Evolutionary conservation across 495 filamentous ascomycete genomes (phyloP).

Genomic region (Hyaloscypha finlandica): DNA sequence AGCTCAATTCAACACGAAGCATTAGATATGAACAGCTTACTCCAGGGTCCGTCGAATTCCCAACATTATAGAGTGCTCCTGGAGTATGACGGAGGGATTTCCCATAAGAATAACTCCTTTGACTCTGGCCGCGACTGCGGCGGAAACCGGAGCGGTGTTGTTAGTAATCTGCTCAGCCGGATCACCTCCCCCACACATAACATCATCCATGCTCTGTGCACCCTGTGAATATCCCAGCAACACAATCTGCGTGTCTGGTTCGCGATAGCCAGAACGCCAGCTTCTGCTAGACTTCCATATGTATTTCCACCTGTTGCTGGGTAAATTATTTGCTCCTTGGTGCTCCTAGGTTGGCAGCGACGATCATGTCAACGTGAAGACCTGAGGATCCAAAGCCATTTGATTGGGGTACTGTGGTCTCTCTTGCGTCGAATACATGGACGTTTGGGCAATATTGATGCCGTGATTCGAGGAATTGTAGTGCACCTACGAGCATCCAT

Average conservation of each 20-base stretch:
- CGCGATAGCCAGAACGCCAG: constrained; percentile 55
- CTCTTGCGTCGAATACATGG: constrained; percentile 65
- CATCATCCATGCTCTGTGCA: constrained; percentile 64
- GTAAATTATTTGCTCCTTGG: constrained; percentile 57
- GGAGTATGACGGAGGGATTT: constrained; percentile 54
- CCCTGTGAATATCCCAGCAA: constrained; percentile 66
- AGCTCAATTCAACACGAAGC: constrained; percentile 14
- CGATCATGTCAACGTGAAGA: constrained; percentile 52
- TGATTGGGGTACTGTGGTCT: constrained; percentile 54
- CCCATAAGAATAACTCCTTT: constrained; percentile 67
- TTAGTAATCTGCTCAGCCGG: constrained; percentile 51
- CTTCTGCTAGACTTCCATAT: constrained; percentile 54
- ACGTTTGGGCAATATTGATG: constrained; percentile 44
- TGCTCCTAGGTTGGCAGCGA: constrained; percentile 48
- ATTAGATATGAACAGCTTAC: constrained; percentile 43
- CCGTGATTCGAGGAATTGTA: not conserved
- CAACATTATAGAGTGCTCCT: constrained; percentile 61
- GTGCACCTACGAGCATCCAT: not conserved
- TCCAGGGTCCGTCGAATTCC: constrained; percentile 55
- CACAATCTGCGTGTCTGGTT: constrained; percentile 55
- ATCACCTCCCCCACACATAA: constrained; percentile 61
- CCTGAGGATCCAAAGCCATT: constrained; percentile 53
- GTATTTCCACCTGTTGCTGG: constrained; percentile 62
- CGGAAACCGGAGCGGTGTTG: constrained; percentile 47
- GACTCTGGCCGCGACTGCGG: constrained; percentile 48